A percentile compares a stretch with the other conserved stretches of the same genome.
Evolutionary conservation across 1,284 basidiomycete species (phyloP).

Genomic region (Puccinia hordei): DNA sequence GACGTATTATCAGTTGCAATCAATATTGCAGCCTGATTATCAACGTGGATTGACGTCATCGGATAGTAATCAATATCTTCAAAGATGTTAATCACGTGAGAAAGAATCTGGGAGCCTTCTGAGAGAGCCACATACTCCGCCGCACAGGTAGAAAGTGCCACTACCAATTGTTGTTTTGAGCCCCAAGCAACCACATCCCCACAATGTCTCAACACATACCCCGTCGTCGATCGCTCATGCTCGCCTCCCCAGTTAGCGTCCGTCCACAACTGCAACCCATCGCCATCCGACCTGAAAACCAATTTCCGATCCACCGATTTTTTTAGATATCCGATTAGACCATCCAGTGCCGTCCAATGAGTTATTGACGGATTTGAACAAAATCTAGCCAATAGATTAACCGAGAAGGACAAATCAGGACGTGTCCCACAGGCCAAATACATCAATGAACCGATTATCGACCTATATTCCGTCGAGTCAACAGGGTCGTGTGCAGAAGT

Average conservation of each 20-base stretch:
- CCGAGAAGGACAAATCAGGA: neutral
- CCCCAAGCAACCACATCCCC: neutral
- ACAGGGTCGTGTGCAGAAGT: too few relatives aligned
- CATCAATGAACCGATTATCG: neutral
- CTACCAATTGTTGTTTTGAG: neutral
- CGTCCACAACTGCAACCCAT: neutral
- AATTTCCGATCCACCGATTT: neutral
- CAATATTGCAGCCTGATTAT: neutral
- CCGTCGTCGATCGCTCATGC: neutral
- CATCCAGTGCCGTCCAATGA: neutral
- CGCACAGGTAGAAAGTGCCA: neutral
- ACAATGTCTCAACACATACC: neutral
- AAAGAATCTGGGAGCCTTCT: neutral
- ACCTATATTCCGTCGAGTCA: neutral
- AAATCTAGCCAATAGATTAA: neutral
- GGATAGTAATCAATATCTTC: neutral
- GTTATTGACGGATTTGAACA: neutral
- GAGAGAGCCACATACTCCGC: neutral
- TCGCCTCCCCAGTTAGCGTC: neutral
- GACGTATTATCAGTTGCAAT: neutral
- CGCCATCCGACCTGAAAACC: neutral
- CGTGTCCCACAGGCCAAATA: neutral
- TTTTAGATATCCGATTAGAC: neutral
- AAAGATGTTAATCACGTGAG: neutral
- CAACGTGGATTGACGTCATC: neutral